A percentile compares a stretch with the other conserved stretches of the same genome.
Conservation (phyloP, 1,284 basidiomycete genomes). For the Pascua guehoae region DNA sequence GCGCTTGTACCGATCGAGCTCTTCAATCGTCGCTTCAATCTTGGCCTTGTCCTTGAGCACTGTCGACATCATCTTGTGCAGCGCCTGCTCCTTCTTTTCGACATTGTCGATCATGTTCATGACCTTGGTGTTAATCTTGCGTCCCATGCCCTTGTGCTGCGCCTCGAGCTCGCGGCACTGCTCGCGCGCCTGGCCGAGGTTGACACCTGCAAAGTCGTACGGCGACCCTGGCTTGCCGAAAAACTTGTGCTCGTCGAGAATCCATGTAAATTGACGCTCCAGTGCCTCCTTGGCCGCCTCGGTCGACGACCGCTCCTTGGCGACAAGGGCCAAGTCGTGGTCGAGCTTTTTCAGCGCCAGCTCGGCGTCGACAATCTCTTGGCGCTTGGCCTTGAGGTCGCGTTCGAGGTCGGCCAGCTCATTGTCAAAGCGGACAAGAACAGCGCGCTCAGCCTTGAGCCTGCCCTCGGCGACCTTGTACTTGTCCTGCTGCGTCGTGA, state of each 20-base stretch:
- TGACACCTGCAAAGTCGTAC: constrained; percentile 77
- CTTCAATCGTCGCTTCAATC: constrained; percentile 90
- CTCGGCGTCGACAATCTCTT: constrained; percentile 67
- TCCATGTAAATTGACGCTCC: constrained; percentile 86
- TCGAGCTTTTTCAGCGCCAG: constrained; percentile 61
- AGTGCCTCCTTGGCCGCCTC: constrained; percentile 56
- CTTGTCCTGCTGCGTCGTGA: constrained; percentile 60
- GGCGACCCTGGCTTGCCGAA: constrained; percentile 79
- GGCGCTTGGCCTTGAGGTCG: constrained; percentile 76
- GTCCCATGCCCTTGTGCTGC: constrained; percentile 81
- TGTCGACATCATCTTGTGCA: constrained; percentile 84
- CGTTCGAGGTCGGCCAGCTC: constrained; percentile 79
- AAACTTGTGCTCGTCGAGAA: constrained; percentile 73
- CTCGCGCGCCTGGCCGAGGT: constrained; percentile 63
- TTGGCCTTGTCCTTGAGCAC: constrained; percentile 93
- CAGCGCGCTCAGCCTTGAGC: constrained; percentile 77
- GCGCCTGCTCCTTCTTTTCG: constrained; percentile 84
- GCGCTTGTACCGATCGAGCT: constrained; percentile 89
- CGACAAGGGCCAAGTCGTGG: constrained; percentile 54
- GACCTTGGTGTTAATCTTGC: constrained; percentile 93
- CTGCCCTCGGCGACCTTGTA: constrained; percentile 65
- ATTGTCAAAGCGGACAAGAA: constrained; percentile 79
- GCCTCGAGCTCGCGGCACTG: constrained; percentile 74
- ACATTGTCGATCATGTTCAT: constrained; percentile 94
- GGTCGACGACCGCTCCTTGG: constrained; percentile 57